Percentiles rank a stretch among this genome's conserved stretches.
Evolutionary conservation across 2,329 filamentous ascomycete species (phyloP).

Genomic region (Fusarium circinatum): DNA sequence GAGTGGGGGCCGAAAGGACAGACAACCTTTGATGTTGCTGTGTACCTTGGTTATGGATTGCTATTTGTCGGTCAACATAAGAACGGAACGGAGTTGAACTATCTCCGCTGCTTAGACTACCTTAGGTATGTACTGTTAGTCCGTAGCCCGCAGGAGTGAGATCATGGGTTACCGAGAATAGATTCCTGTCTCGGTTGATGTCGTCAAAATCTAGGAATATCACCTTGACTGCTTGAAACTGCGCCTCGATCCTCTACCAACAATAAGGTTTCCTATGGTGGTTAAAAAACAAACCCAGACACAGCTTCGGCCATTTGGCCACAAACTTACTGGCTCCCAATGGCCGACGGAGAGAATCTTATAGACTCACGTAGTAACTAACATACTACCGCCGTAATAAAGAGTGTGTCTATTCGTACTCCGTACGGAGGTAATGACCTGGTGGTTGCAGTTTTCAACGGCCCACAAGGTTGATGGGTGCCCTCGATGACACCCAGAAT

Average conservation of each 20-base stretch:
- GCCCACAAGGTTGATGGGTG: slow-evolving; percentile 18
- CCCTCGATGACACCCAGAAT: not conserved
- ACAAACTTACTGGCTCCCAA: not conserved
- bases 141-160: not conserved
- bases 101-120: not conserved
- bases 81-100: not conserved
- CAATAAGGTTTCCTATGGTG: not conserved
- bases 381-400: not conserved
- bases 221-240: slow-evolving; percentile 12
- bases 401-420: not conserved
- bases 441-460: not conserved
- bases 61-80: slow-evolving; percentile 13
- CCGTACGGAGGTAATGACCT: not conserved
- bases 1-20: slow-evolving; percentile 25
- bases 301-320: not conserved
- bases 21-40: slow-evolving; percentile 1
- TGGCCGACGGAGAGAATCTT: slow-evolving; percentile 7
- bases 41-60: not conserved
- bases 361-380: not conserved
- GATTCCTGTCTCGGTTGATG: slow-evolving; percentile 3
- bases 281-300: not conserved
- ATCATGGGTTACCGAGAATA: slow-evolving; percentile 39
- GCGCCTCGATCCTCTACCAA: slow-evolving; percentile 23
- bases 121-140: not conserved
- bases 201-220: slow-evolving; percentile 11